These are phyloP conservation scores for Xanthoceras sorbifolium DNA, from an alignment of 345 rosid genomes.

Conservation along the genomic window DNA sequence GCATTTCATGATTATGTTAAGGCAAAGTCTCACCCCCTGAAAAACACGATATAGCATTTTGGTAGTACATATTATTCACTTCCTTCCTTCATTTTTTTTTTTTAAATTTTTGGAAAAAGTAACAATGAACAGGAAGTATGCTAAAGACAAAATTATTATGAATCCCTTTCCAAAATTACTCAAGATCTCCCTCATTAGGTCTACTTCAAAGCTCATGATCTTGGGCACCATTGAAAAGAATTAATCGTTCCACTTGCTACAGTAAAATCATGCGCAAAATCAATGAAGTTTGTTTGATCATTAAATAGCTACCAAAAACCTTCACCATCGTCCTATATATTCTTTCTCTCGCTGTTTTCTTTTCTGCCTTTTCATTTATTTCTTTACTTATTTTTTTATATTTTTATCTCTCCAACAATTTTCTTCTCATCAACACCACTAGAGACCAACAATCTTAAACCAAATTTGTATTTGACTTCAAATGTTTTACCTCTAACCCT, in stretches of 20 bases:
- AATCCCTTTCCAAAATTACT: neutral
- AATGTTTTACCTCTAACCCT: too few species aligned
- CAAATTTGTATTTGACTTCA: too few species aligned
- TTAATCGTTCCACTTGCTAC: neutral
- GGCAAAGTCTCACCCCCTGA: neutral
- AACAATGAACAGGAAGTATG: neutral
- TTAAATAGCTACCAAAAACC: too few species aligned
- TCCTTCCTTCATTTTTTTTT: neutral
- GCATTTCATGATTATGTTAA: neutral
- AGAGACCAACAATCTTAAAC: too few species aligned
- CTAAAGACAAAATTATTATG: neutral
- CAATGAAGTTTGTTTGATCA: too few species aligned
- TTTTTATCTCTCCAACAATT: too few species aligned
- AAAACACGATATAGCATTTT: neutral
- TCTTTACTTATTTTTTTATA: too few species aligned
- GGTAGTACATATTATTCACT: neutral
- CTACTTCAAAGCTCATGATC: neutral
- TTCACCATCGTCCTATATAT: too few species aligned
- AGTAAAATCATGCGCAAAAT: neutral
- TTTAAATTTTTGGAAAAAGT: neutral
- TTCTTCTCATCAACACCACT: too few species aligned
- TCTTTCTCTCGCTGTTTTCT: too few species aligned
- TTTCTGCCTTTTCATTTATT: too few species aligned
- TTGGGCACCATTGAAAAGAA: neutral
- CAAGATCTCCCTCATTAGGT: neutral